Percentiles rank a stretch among this genome's conserved stretches.
Conservation (phyloP, 192 early-diverging fungal species). For the Coemansia sp. region DNA sequence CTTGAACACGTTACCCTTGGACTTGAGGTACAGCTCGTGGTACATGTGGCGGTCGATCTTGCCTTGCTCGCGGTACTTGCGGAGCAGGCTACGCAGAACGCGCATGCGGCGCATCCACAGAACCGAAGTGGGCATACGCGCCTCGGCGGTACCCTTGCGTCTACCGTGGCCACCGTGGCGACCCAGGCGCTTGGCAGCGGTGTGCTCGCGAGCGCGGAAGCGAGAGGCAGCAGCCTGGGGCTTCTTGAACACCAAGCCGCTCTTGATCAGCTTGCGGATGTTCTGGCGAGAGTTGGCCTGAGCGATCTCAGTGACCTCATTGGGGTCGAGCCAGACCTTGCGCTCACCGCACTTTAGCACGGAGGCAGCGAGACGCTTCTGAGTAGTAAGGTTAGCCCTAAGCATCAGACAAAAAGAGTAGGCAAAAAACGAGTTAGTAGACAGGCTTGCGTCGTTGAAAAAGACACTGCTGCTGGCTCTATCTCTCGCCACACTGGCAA, state of each 20-base stretch:
- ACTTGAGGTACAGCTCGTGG: slow-evolving; percentile 96
- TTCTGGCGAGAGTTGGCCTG: slow-evolving; percentile 98
- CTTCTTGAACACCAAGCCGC: slow-evolving; percentile 96
- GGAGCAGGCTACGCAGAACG: slow-evolving; percentile 91
- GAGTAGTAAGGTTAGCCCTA: slow-evolving; percentile 79
- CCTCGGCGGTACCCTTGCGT: slow-evolving; percentile 94
- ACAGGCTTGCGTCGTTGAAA: background rate
- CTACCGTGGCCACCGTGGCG: slow-evolving; percentile 95
- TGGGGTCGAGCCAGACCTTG: slow-evolving; percentile 99
- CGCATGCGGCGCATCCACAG: slow-evolving; percentile 99
- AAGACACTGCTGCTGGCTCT: background rate
- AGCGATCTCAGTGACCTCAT: slow-evolving; percentile 92
- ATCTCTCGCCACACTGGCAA: background rate
- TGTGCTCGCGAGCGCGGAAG: slow-evolving; percentile 90
- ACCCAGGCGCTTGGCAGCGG: slow-evolving; percentile 95
- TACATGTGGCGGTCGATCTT: slow-evolving; percentile 99
- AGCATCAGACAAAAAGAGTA: background rate
- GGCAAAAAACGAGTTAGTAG: background rate
- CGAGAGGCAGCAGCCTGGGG: slow-evolving; percentile 86
- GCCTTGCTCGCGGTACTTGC: slow-evolving; percentile 97
- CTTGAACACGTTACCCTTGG: slow-evolving; percentile 99
- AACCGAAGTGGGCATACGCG: slow-evolving; percentile 94
- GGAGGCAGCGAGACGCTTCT: slow-evolving; percentile 96
- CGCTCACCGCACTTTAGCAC: slow-evolving; percentile 97
- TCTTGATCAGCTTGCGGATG: slow-evolving; percentile 97